These are phyloP conservation scores for Penicillium bialowiezense DNA, from an alignment of 495 filamentous ascomycete species.

Conservation along the genomic window DNA sequence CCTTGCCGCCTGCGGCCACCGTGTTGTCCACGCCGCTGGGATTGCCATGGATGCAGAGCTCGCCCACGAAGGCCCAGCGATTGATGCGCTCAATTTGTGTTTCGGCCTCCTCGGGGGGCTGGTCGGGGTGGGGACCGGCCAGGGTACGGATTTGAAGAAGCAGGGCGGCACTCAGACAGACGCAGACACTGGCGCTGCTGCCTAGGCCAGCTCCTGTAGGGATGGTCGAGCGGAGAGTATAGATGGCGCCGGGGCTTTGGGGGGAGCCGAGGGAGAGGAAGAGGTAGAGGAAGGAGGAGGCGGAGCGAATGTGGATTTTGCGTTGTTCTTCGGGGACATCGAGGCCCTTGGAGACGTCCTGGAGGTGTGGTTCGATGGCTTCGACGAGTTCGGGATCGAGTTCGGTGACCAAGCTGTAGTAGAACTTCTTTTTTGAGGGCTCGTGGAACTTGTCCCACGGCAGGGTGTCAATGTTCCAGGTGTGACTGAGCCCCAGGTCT, in stretches of 20 bases:
- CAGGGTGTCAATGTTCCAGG: slow-evolving; percentile 85
- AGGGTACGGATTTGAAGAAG: slow-evolving; percentile 85
- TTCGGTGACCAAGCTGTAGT: slow-evolving; percentile 81
- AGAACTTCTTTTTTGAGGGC: slow-evolving; percentile 84
- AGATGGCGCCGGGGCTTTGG: slow-evolving; percentile 74
- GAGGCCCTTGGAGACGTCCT: slow-evolving; percentile 60
- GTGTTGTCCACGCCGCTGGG: slow-evolving; percentile 97
- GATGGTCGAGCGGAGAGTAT: slow-evolving; percentile 90
- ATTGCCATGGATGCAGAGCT: slow-evolving; percentile 96
- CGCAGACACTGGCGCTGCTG: slow-evolving; percentile 86
- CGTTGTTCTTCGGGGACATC: slow-evolving; percentile 59
- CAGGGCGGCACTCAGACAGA: slow-evolving; percentile 84
- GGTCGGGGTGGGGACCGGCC: slow-evolving; percentile 83
- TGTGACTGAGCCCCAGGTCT: slow-evolving; percentile 81
- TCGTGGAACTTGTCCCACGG: slow-evolving; percentile 80
- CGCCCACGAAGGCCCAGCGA: slow-evolving; percentile 93
- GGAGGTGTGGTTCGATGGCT: slow-evolving; percentile 73
- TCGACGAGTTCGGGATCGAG: slow-evolving; percentile 78
- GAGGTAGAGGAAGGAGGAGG: slow-evolving; percentile 85
- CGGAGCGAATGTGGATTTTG: slow-evolving; percentile 77
- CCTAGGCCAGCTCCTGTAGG: slow-evolving; percentile 90
- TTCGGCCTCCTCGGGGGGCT: slow-evolving; percentile 74
- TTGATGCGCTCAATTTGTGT: slow-evolving; percentile 92
- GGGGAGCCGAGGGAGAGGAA: slow-evolving; percentile 82
- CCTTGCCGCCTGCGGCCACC: slow-evolving; percentile 88